Conservation (phyloP, 2,329 filamentous ascomycete genomes). For the Ophiosphaerella narmari region DNA sequence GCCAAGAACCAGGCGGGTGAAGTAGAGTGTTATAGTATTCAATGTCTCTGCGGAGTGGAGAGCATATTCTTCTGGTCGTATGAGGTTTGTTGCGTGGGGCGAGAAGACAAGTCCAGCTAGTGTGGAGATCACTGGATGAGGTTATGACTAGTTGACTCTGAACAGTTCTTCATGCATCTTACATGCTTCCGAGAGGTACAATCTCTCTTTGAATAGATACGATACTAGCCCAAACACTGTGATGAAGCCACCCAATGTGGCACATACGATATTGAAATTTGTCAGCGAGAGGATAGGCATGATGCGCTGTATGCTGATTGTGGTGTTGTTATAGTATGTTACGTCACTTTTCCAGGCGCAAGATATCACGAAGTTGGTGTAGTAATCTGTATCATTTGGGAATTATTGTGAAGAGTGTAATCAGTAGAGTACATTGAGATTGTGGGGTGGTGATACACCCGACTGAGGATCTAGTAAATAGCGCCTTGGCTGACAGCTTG, state of each 20-base stretch:
- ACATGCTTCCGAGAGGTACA: constrained; percentile 90
- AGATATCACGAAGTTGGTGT: neutral
- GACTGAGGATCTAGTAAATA: neutral
- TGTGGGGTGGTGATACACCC: neutral
- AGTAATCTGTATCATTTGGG: neutral
- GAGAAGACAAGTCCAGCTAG: constrained; percentile 79
- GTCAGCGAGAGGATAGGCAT: constrained; percentile 68
- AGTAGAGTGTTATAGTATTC: constrained; percentile 77
- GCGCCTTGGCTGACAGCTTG: constrained; percentile 18
- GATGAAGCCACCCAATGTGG: constrained; percentile 82
- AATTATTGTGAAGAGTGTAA: neutral
- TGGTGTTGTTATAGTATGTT: neutral
- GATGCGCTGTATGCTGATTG: neutral
- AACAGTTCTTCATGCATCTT: constrained; percentile 47
- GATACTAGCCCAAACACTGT: constrained; percentile 90
- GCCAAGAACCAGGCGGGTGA: constrained; percentile 83
- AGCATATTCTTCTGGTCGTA: constrained; percentile 76
- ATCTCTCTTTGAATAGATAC: constrained; percentile 85
- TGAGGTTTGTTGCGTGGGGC: constrained; percentile 74
- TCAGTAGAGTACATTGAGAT: neutral
- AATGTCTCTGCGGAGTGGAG: constrained; percentile 61
- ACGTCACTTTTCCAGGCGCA: constrained; percentile 1
- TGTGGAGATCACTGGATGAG: constrained; percentile 74
- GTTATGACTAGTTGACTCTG: constrained; percentile 7
- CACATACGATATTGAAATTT: constrained; percentile 85